Evolutionary conservation across 306 rosid species (phyloP).

Genomic region (Fragaria iinumae): DNA sequence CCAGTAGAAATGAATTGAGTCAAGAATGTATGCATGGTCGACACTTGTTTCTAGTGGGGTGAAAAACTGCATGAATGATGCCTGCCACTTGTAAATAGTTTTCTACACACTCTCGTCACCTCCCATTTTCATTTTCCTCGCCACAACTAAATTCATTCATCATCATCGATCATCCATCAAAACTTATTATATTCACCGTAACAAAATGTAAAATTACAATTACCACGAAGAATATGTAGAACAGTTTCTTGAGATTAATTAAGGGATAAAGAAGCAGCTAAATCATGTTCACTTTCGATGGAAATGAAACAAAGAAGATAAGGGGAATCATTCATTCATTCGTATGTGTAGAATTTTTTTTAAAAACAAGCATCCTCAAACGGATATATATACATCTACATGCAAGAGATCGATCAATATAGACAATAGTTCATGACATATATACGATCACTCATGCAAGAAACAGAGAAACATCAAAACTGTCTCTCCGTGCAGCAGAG

Average conservation of each 20-base stretch:
- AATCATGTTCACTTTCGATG: background rate
- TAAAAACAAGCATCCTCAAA: background rate
- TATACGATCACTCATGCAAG: background rate
- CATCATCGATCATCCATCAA: background rate
- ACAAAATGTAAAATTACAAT: background rate
- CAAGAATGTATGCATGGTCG: constrained; percentile 49
- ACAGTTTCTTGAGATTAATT: background rate
- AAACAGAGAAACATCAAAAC: background rate
- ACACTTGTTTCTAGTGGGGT: constrained; percentile 29
- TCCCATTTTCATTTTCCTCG: background rate
- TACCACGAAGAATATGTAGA: no score
- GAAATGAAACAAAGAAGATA: background rate
- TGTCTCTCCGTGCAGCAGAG: no score
- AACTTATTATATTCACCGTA: background rate
- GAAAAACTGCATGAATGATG: constrained; percentile 30
- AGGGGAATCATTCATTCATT: background rate
- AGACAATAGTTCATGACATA: no score
- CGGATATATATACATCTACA: no score
- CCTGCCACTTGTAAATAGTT: constrained; percentile 60
- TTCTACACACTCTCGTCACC: background rate
- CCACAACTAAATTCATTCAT: background rate
- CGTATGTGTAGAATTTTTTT: background rate
- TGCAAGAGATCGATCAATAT: no score
- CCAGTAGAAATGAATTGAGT: background rate
- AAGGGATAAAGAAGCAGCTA: background rate